These are phyloP conservation scores for Epichloe elymi DNA, from an alignment of 2,329 filamentous ascomycete species.

Conservation along the genomic window DNA sequence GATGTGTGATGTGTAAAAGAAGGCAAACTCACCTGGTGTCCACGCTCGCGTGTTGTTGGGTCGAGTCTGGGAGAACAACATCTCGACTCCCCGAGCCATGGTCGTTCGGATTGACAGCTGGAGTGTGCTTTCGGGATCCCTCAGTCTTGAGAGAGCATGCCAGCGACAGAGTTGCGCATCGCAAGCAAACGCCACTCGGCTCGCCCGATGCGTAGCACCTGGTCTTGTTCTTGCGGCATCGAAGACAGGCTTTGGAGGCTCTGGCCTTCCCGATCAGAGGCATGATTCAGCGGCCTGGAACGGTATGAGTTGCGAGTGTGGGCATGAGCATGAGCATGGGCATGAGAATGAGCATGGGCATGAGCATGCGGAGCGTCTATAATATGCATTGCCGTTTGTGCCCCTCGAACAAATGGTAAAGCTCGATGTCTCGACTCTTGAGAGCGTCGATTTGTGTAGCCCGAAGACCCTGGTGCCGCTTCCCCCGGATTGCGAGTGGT, in stretches of 20 bases:
- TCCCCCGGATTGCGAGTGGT: too few relatives aligned
- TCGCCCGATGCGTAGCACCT: constrained; percentile 11
- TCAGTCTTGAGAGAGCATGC: constrained; percentile 10
- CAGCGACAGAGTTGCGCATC: constrained; percentile 13
- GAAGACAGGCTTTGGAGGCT: constrained; percentile 15
- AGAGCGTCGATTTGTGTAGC: too few relatives aligned
- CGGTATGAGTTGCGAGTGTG: too few relatives aligned
- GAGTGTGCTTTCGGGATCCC: neutral
- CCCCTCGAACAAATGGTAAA: too few relatives aligned
- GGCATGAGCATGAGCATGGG: neutral
- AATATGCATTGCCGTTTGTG: neutral
- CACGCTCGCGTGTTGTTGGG: neutral
- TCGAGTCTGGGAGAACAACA: neutral
- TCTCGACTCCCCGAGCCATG: neutral
- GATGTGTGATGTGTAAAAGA: neutral
- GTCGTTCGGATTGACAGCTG: neutral
- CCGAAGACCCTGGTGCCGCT: too few relatives aligned
- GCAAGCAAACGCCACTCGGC: constrained; percentile 10
- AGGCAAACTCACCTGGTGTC: neutral
- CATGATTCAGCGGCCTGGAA: constrained; percentile 7
- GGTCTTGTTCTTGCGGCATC: constrained; percentile 15
- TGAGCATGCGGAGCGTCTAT: neutral
- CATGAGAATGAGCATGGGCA: neutral
- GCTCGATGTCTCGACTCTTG: too few relatives aligned
- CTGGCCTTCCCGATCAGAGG: constrained; percentile 11